Conservation (phyloP, 805 yeast species). For the Candida orba region DNA sequence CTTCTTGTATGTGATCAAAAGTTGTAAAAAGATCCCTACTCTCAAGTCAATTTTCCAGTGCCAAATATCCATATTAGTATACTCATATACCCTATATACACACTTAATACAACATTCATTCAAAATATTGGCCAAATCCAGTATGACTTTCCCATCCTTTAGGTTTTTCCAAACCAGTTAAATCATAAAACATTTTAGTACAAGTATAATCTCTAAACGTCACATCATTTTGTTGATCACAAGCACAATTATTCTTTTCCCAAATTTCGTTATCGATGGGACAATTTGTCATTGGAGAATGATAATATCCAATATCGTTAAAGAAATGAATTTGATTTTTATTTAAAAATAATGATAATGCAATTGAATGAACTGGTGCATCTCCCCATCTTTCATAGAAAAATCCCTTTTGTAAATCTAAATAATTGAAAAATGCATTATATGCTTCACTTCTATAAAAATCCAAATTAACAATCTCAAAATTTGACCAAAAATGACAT, state of each 20-base stretch:
- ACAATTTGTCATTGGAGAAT: constrained; percentile 54
- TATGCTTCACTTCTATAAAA: constrained; percentile 57
- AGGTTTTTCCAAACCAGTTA: constrained; percentile 51
- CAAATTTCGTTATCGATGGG: constrained; percentile 44
- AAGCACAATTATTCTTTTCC: constrained; percentile 40
- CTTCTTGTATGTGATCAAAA: no score
- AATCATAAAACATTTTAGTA: constrained; percentile 50
- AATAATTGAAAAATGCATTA: constrained; percentile 48
- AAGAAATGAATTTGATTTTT: constrained; percentile 61
- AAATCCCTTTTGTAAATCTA: constrained; percentile 70
- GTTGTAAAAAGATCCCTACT: no score
- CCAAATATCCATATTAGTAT: no score
- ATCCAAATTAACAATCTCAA: constrained; percentile 66
- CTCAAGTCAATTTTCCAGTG: no score
- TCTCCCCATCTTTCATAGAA: constrained; percentile 92
- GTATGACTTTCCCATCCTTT: constrained; percentile 55
- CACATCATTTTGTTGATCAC: constrained; percentile 58
- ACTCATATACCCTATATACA: no score
- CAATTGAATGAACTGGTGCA: constrained; percentile 82
- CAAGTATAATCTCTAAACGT: constrained; percentile 73
- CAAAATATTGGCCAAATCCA: constrained; percentile 9
- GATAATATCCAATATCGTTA: constrained; percentile 70
- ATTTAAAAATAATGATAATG: constrained; percentile 54
- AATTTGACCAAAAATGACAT: constrained; percentile 82
- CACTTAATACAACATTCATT: not conserved